Evolutionary conservation across 108 stramenopile species (phyloP).

Genomic region (Cyclostephanos invisitatus): DNA sequence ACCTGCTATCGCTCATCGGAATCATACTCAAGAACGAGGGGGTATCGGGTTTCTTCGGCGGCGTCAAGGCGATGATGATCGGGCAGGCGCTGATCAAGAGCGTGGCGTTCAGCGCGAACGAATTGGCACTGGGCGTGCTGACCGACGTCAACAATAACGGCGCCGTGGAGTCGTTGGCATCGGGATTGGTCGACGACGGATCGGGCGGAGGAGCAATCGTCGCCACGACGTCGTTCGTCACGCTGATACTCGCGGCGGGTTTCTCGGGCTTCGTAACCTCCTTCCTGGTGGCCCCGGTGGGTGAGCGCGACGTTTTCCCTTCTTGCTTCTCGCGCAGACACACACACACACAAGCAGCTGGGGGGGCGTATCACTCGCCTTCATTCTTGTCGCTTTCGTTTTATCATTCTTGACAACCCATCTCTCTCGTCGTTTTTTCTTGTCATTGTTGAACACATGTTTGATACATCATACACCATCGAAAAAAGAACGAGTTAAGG

Average conservation of each 20-base stretch:
- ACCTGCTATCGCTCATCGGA: too few species aligned
- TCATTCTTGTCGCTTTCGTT: too few species aligned
- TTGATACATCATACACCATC: too few species aligned
- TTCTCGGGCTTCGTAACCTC: constrained; percentile 58
- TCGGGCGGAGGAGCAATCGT: neutral
- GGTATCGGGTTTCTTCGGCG: constrained; percentile 46
- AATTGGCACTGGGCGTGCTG: constrained; percentile 26
- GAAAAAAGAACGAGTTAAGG: constrained; percentile 53
- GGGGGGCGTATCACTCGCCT: too few species aligned
- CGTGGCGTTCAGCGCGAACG: constrained; percentile 46
- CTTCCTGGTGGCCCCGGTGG: constrained; percentile 59
- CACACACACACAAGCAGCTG: too few species aligned
- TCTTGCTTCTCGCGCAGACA: too few species aligned
- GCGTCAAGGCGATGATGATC: constrained; percentile 58
- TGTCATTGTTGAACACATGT: too few species aligned
- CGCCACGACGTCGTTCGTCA: constrained; percentile 20
- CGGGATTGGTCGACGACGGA: neutral
- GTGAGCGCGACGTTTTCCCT: neutral
- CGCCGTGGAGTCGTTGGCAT: too few species aligned
- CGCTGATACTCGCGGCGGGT: constrained; percentile 46
- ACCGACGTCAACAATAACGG: too few species aligned
- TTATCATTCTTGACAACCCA: too few species aligned
- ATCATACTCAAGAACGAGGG: constrained; percentile 37
- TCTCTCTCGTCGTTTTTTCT: too few species aligned
- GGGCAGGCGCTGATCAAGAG: constrained; percentile 45